phyloP scores from a whole-genome alignment of 495 filamentous ascomycete genomes.

The Rostrohypoxylon terebratum region DNA sequence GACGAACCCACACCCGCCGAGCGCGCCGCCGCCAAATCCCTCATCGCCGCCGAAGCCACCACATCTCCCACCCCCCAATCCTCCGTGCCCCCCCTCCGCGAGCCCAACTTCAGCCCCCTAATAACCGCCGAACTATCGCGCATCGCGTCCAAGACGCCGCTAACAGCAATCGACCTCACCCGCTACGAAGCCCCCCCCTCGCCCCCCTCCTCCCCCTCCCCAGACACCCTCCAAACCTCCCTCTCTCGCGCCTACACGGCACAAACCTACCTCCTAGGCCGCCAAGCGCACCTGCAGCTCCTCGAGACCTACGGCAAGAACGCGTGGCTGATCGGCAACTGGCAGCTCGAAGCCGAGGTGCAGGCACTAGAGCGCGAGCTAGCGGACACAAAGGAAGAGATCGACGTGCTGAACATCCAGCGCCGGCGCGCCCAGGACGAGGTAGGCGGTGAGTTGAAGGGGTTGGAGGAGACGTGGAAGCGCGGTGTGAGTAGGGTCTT shows the following conservation, averaged over 20 bases:
- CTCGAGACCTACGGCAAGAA: constrained; percentile 87
- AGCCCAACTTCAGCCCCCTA: constrained; percentile 66
- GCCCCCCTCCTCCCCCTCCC: constrained; percentile 29
- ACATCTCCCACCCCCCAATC: constrained; percentile 51
- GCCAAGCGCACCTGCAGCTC: constrained; percentile 76
- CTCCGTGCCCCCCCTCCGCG: constrained; percentile 52
- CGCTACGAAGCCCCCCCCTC: constrained; percentile 78
- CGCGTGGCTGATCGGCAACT: constrained; percentile 89
- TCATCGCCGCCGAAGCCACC: constrained; percentile 70
- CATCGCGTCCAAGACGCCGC: constrained; percentile 50
- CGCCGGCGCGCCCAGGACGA: constrained; percentile 77
- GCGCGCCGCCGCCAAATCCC: constrained; percentile 67
- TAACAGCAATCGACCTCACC: constrained; percentile 76
- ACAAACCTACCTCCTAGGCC: constrained; percentile 72
- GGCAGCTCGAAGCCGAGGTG: constrained; percentile 78
- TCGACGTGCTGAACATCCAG: constrained; percentile 76
- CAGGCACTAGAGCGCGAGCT: constrained; percentile 81
- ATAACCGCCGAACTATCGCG: constrained; percentile 70
- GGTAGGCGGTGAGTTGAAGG: constrained; percentile 72
- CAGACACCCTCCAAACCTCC: constrained; percentile 41
- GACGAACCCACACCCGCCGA: constrained; percentile 68
- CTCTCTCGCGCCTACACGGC: constrained; percentile 69
- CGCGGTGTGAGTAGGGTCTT: constrained; percentile 75
- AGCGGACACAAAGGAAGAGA: constrained; percentile 69
- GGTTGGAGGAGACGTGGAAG: constrained; percentile 79